Evolutionary conservation across 129 eudicot species (phyloP), one percentile per base, ranked within the genome.

Genomic region (Calendula officinalis): DNA sequence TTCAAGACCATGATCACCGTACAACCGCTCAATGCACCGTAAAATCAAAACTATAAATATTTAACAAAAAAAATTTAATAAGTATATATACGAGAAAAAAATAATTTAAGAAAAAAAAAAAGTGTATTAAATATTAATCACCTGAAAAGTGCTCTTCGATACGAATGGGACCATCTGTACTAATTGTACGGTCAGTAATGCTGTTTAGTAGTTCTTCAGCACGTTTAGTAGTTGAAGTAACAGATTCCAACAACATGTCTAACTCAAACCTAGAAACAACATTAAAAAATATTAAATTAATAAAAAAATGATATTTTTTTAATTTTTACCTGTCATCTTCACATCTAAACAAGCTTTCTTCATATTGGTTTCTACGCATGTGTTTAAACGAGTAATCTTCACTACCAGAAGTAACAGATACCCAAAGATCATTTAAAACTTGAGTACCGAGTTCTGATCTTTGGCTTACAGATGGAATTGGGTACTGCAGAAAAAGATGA

Each of bases 271-370:
- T 56, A 34, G 61, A 72, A 72, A 47, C n/a, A 71, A n/a, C 66
- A 56, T 48, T 14, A 50, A 39, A 27, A 65, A 22, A 22, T 22
- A 22, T 22, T 22, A 22, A 22, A 0, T 22, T 22, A 22, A 22
- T 0, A 22, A 22, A 22, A 22, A 22, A 71, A 15, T 12, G 41
- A 37, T 60, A 48, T 16, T 16, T n/a, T n/a, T n/a, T n/a, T n/a
- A n/a, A n/a, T n/a, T n/a, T n/a, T 36, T 80, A 94, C 99, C 99
- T 86, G 75, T 94, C 99, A 70, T 94, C 99, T 80, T 94, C 99
- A 61, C 99, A 94, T 82, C 95, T 86, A 60, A 94, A 94, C 53
- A 94, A 82, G 77, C 99, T 94, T 75, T 94, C 99, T 69, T 94
- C 99, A 58, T 85, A 94, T 65, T 94, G 99, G 73, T 94, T 94